Percentiles rank a stretch among this genome's conserved stretches.
phyloP scores from a whole-genome alignment of 495 filamentous ascomycete species.

The Podospora pseudoanserina region DNA sequence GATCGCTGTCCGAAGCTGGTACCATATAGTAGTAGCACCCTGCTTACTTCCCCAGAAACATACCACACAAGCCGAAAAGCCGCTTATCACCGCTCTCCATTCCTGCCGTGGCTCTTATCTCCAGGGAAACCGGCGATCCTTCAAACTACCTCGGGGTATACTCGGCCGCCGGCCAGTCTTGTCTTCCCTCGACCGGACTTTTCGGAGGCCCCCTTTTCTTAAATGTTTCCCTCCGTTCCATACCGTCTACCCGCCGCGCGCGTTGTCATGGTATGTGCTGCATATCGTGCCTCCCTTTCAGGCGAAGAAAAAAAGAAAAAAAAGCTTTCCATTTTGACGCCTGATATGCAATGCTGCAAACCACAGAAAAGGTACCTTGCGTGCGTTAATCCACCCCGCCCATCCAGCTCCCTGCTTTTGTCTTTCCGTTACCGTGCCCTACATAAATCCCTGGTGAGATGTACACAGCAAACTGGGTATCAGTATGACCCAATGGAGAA shows the following conservation, averaged over 20 bases:
- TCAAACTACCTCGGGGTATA: neutral
- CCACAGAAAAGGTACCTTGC: slow-evolving; percentile 10
- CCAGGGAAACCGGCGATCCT: neutral
- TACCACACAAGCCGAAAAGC: neutral
- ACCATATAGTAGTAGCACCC: neutral
- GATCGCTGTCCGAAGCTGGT: neutral
- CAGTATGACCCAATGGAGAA: neutral
- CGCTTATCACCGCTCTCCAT: neutral
- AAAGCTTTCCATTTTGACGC: slow-evolving; percentile 16
- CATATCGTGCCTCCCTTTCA: neutral
- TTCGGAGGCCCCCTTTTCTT: neutral
- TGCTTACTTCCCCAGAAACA: neutral
- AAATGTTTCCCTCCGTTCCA: neutral
- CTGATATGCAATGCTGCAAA: slow-evolving; percentile 24
- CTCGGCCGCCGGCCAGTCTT: neutral
- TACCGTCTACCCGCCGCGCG: neutral
- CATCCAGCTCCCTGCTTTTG: neutral
- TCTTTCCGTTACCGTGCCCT: neutral
- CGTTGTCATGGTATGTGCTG: neutral
- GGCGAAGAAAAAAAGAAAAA: neutral
- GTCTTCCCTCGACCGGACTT: neutral
- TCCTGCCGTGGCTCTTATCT: neutral
- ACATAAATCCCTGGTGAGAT: neutral
- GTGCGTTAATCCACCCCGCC: neutral
- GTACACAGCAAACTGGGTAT: neutral